Evolutionary conservation across 345 rosid genomes (phyloP).

Genomic region (Aegle marmelos): DNA sequence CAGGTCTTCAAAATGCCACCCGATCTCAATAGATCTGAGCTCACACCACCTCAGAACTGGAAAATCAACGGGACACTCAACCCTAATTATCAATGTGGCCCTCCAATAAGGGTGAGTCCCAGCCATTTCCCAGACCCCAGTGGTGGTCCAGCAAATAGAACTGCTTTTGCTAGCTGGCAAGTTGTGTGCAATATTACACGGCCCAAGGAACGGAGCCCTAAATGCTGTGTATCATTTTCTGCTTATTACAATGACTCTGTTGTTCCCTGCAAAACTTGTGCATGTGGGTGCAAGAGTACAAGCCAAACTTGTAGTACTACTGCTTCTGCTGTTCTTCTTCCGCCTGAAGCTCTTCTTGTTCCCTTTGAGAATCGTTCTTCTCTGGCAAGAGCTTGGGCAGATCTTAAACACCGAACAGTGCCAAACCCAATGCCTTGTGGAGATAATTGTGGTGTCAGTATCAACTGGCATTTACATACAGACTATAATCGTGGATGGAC

Average conservation of each 20-base stretch:
- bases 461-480: slow-evolving; percentile 82
- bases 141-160: slow-evolving; percentile 61
- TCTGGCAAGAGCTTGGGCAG: slow-evolving; percentile 66
- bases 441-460: slow-evolving; percentile 89
- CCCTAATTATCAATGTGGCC: slow-evolving; percentile 81
- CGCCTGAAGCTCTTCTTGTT: slow-evolving; percentile 73
- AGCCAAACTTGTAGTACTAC: slow-evolving; percentile 61
- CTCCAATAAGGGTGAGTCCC: slow-evolving; percentile 77
- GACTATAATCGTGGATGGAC: slow-evolving; percentile 84
- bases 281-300: slow-evolving; percentile 73
- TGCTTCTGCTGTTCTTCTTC: slow-evolving; percentile 73
- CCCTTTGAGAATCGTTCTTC: slow-evolving; percentile 82
- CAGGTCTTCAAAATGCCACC: slow-evolving; percentile 96
- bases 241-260: slow-evolving; percentile 87
- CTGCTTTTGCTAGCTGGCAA: slow-evolving; percentile 92
- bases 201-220: slow-evolving; percentile 62
- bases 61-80: slow-evolving; percentile 72
- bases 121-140: slow-evolving; percentile 67
- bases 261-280: slow-evolving; percentile 82
- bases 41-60: slow-evolving; percentile 85
- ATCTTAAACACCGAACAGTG: slow-evolving; percentile 45
- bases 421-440: slow-evolving; percentile 86
- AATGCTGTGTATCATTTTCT: slow-evolving; percentile 90
- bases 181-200: slow-evolving; percentile 89
- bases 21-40: slow-evolving; percentile 59